These are phyloP conservation scores for Schoenoplectus tabernaemontani DNA, from an alignment of 202 grass and related monocot species.

Conservation along the genomic window DNA sequence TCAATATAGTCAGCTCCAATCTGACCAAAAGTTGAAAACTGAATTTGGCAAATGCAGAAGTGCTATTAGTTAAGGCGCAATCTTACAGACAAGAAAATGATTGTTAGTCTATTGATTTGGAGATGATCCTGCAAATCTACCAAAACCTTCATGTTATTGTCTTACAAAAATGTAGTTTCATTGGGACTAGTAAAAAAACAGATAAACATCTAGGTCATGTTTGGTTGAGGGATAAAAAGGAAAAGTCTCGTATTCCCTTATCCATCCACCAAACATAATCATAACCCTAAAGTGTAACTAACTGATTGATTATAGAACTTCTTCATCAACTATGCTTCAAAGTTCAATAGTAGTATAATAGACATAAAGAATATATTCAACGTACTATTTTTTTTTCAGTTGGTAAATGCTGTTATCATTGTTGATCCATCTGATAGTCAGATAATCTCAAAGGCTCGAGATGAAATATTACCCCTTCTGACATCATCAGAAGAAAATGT, in stretches of 20 bases:
- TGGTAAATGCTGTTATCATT: conserved; percentile 59
- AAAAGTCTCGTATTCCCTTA: neutral
- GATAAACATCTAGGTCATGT: neutral
- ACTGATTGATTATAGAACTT: neutral
- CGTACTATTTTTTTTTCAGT: too few relatives aligned
- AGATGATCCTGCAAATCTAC: neutral
- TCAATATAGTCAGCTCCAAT: neutral
- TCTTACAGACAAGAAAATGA: neutral
- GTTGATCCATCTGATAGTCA: conserved; percentile 61
- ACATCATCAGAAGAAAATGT: conserved; percentile 20
- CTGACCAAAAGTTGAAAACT: too few relatives aligned
- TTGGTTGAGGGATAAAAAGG: neutral
- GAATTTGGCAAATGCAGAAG: too few relatives aligned
- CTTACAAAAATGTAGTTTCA: neutral
- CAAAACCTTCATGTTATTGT: neutral
- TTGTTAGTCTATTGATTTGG: neutral
- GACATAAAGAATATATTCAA: too few relatives aligned
- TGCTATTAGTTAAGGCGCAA: neutral
- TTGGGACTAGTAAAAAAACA: neutral
- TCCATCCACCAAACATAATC: neutral
- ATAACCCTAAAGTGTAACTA: neutral
- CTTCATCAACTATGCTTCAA: neutral
- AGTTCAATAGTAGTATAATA: neutral
- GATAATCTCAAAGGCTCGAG: conserved; percentile 58
- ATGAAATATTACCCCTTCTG: conserved; percentile 31